A percentile compares a stretch with the other conserved stretches of the same genome.
Evolutionary conservation across 2,329 filamentous ascomycete genomes (phyloP).

Genomic region (Penicillium occitanis): DNA sequence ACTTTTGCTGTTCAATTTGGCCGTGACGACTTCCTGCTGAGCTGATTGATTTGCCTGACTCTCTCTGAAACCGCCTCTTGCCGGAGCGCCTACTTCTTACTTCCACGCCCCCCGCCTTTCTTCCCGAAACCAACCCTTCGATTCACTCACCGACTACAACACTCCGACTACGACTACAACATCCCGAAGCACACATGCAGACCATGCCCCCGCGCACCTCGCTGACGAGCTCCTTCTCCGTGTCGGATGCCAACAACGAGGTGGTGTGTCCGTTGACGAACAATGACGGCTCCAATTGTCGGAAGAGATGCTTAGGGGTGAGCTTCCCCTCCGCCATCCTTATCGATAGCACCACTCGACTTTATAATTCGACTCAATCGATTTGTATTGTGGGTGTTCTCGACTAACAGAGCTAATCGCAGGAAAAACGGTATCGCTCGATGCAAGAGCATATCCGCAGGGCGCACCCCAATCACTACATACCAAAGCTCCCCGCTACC

Average conservation of each 20-base stretch:
- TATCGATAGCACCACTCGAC: slow-evolving; percentile 21
- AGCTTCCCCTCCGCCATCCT: slow-evolving; percentile 52
- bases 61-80: slow-evolving; percentile 2
- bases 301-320: slow-evolving; percentile 97
- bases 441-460: slow-evolving; percentile 99
- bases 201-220: slow-evolving; percentile 86
- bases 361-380: background rate
- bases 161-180: background rate
- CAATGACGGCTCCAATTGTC: slow-evolving; percentile 93
- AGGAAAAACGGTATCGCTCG: slow-evolving; percentile 95
- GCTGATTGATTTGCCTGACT: slow-evolving; percentile 7
- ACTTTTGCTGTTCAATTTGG: slow-evolving; percentile 3
- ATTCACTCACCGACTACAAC: background rate
- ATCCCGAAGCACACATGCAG: slow-evolving; percentile 36
- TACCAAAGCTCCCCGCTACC: slow-evolving; percentile 94
- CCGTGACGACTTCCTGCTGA: background rate
- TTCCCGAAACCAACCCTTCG: background rate
- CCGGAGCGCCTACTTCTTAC: background rate
- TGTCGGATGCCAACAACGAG: slow-evolving; percentile 89
- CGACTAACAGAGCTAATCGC: slow-evolving; percentile 28
- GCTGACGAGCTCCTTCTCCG: slow-evolving; percentile 85
- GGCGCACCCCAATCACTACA: slow-evolving; percentile 95
- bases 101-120: slow-evolving; percentile 10
- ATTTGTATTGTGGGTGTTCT: background rate
- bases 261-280: slow-evolving; percentile 95